Evolutionary conservation across 768 basidiomycete genomes (phyloP).

Genomic region (Kwoniella dendrophila): DNA sequence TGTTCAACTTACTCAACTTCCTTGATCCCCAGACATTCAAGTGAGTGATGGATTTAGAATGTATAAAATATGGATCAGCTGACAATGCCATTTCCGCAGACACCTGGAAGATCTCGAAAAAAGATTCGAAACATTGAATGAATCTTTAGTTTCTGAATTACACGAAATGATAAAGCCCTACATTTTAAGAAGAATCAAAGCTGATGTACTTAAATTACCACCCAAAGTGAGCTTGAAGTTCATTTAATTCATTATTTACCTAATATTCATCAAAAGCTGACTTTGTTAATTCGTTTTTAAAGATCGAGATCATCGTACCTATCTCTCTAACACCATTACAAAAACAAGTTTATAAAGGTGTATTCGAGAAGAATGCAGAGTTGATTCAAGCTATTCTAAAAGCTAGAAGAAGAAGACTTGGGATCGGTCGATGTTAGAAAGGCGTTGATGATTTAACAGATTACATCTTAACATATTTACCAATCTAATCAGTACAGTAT

Average conservation of each 20-base stretch:
- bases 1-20: slow-evolving; percentile 98
- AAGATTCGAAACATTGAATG: slow-evolving; percentile 71
- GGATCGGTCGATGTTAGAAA: not conserved
- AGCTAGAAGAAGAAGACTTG: slow-evolving; percentile 25
- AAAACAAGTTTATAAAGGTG: slow-evolving; percentile 81
- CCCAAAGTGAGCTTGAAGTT: slow-evolving; percentile 68
- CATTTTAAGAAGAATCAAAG: slow-evolving; percentile 90
- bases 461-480: too few species aligned
- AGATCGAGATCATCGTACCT: slow-evolving; percentile 65
- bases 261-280: slow-evolving; percentile 3
- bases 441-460: too few species aligned
- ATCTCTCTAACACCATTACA: slow-evolving; percentile 84
- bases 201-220: slow-evolving; percentile 80
- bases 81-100: slow-evolving; percentile 61
- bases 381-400: slow-evolving; percentile 36
- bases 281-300: not conserved
- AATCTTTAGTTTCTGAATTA: slow-evolving; percentile 76
- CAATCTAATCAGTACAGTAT: too few species aligned
- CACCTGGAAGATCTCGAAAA: slow-evolving; percentile 75
- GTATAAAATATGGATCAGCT: not conserved
- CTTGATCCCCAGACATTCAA: slow-evolving; percentile 58
- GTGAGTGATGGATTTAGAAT: slow-evolving; percentile 24
- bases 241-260: not conserved
- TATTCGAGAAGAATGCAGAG: slow-evolving; percentile 65
- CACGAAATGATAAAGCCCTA: slow-evolving; percentile 78